Conservation (phyloP, 1,139 yeast species). For the Geotrichum reessii region DNA sequence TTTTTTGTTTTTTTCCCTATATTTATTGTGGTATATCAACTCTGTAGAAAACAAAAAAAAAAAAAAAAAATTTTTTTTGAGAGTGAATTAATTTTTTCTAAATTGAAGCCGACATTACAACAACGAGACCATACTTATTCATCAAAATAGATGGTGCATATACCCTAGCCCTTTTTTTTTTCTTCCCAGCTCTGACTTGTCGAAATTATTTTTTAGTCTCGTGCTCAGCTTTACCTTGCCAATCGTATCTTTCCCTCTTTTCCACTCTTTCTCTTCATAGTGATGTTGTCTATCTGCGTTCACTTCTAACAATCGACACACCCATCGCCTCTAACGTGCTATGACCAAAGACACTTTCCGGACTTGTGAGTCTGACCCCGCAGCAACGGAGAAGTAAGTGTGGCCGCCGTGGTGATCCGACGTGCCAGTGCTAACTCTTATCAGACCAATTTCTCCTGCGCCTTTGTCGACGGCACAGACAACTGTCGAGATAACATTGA, state of each 20-base stretch:
- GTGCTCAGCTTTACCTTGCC: neutral
- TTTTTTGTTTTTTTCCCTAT: too few species aligned
- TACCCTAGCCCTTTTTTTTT: neutral
- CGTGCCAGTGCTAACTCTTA: neutral
- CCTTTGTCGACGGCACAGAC: neutral
- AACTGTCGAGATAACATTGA: constrained; percentile 4
- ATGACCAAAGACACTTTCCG: neutral
- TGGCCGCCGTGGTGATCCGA: neutral
- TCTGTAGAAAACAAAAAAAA: neutral
- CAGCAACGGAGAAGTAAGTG: neutral
- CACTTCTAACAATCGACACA: neutral
- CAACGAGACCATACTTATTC: neutral
- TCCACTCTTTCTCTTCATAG: neutral
- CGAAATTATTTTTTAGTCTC: neutral
- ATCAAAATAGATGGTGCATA: neutral
- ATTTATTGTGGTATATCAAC: too few species aligned
- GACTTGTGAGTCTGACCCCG: neutral
- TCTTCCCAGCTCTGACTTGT: neutral
- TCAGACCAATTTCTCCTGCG: neutral
- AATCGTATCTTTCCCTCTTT: neutral
- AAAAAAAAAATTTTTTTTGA: neutral
- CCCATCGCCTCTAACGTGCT: neutral
- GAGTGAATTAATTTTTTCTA: neutral
- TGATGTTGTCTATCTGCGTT: neutral
- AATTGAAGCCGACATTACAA: neutral